A percentile compares a stretch with the other conserved stretches of the same genome.
phyloP scores from a whole-genome alignment of 2,329 filamentous ascomycete genomes.

The Penicillium sp. region DNA sequence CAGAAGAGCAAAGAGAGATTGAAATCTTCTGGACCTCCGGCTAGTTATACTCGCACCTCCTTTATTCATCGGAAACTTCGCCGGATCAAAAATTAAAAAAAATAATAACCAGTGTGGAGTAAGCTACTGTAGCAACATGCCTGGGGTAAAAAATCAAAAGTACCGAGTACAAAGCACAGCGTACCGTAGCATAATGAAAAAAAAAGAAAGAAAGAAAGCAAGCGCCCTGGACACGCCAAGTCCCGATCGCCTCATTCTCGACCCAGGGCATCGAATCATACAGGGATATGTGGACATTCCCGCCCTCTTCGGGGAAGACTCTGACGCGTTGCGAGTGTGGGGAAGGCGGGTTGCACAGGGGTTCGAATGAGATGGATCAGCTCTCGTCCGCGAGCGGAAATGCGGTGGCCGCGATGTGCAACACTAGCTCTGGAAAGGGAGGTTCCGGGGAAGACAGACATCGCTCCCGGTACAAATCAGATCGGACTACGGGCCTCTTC shows the following conservation, averaged over 20 bases:
- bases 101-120: conserved; percentile 17
- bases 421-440: background rate
- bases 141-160: conserved; percentile 9
- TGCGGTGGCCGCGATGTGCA: background rate
- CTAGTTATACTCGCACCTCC: conserved; percentile 1
- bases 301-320: conserved; percentile 4
- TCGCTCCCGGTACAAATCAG: background rate
- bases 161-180: conserved; percentile 13
- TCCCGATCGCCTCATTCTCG: conserved; percentile 18
- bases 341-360: conserved; percentile 2
- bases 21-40: background rate
- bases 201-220: background rate
- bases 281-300: conserved; percentile 9
- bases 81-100: background rate
- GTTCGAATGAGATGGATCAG: conserved; percentile 9
- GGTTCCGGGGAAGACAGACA: conserved; percentile 7
- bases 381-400: conserved; percentile 7
- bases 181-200: background rate
- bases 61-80: background rate
- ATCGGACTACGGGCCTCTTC: background rate
- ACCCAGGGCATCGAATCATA: conserved; percentile 7
- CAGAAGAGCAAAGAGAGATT: background rate
- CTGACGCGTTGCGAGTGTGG: conserved; percentile 12
- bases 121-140: conserved; percentile 10
- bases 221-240: conserved; percentile 5